A percentile compares a stretch with the other conserved stretches of the same genome.
phyloP scores from a whole-genome alignment of 129 eudicot species.

The Arctium minus region DNA sequence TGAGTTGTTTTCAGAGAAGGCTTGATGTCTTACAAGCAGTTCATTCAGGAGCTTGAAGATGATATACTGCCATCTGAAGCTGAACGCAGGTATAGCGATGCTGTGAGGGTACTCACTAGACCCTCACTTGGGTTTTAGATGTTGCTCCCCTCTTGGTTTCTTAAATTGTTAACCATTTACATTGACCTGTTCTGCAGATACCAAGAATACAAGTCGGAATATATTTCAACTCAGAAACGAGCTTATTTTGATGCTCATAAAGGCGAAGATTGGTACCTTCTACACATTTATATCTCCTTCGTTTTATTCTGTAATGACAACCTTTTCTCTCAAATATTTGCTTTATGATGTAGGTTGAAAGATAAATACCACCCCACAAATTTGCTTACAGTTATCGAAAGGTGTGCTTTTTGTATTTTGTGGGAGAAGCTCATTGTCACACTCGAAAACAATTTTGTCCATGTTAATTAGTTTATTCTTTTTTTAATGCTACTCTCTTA shows the following conservation, averaged over 20 bases:
- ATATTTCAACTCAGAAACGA: constrained; percentile 84
- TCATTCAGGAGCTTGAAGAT: constrained; percentile 98
- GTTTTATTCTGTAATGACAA: no score
- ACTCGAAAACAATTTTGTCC: neutral
- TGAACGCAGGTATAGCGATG: constrained; percentile 68
- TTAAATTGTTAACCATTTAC: neutral
- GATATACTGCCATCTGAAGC: constrained; percentile 94
- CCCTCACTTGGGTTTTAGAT: neutral
- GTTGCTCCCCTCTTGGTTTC: neutral
- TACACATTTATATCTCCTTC: neutral
- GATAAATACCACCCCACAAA: constrained; percentile 97
- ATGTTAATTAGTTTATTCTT: neutral
- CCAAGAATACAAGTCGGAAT: constrained; percentile 92
- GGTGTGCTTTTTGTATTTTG: constrained; percentile 38
- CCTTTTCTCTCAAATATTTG: neutral
- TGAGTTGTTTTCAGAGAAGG: constrained; percentile 64
- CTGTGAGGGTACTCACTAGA: neutral
- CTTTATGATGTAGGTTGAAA: constrained; percentile 67
- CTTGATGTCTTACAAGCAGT: constrained; percentile 95
- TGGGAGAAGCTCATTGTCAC: neutral
- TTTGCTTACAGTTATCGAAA: constrained; percentile 74
- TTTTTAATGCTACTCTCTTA: neutral
- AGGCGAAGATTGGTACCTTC: constrained; percentile 81
- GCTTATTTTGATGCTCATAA: constrained; percentile 93
- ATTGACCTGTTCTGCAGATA: constrained; percentile 40